Conservation (phyloP, 1,284 basidiomycete genomes). For the Tausonia pullulans region DNA sequence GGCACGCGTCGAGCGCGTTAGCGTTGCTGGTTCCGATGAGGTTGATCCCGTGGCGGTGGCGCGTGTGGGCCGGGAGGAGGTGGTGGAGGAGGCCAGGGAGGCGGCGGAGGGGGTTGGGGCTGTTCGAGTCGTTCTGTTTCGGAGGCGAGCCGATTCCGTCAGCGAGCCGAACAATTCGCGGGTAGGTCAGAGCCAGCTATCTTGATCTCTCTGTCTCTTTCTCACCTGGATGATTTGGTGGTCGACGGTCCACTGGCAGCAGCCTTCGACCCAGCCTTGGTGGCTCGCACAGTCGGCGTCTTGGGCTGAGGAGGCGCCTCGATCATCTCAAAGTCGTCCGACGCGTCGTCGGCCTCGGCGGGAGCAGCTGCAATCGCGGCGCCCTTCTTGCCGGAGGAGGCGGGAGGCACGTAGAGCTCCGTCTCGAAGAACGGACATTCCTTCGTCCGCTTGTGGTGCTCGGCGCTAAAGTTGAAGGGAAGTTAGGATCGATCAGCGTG, state of each 20-base stretch:
- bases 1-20: constrained; percentile 4
- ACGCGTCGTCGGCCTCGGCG: not conserved
- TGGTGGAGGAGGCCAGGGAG: constrained; percentile 8
- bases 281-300: not conserved
- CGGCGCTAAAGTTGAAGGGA: constrained; percentile 22
- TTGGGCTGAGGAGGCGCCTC: constrained; percentile 4
- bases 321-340: constrained; percentile 10
- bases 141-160: too few species aligned
- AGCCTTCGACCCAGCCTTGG: too few species aligned
- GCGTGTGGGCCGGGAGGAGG: not conserved
- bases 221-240: too few species aligned
- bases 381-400: not conserved
- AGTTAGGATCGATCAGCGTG: constrained; percentile 46
- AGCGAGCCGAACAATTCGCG: too few species aligned
- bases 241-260: too few species aligned
- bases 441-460: constrained; percentile 27
- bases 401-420: constrained; percentile 1
- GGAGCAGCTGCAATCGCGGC: not conserved
- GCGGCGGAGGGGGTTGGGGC: not conserved
- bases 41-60: constrained; percentile 1
- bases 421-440: constrained; percentile 32
- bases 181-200: too few species aligned
- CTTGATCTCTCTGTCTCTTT: too few species aligned
- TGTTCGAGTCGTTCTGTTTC: not conserved
- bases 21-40: constrained; percentile 1